Evolutionary conservation across 345 rosid species (phyloP).

Genomic region (Salix purpurea): DNA sequence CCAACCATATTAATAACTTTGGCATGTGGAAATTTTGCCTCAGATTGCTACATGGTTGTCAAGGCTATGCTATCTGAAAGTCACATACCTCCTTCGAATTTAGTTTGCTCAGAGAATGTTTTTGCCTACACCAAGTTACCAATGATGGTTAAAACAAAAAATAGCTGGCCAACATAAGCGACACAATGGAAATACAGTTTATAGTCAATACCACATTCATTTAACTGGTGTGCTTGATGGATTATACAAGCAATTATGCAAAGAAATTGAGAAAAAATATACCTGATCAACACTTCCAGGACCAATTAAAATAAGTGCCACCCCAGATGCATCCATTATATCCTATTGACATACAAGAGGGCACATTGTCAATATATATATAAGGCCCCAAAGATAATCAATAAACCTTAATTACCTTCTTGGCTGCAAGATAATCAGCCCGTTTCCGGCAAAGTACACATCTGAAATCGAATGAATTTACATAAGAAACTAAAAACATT

Average conservation of each 20-base stretch:
- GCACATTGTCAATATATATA: too few species aligned
- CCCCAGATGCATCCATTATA: constrained; percentile 76
- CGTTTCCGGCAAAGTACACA: constrained; percentile 85
- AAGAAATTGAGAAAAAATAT: background rate
- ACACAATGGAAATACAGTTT: background rate
- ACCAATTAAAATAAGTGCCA: constrained; percentile 71
- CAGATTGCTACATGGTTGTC: background rate
- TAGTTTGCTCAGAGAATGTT: constrained; percentile 72
- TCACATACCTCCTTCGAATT: constrained; percentile 75
- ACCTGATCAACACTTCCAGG: constrained; percentile 89
- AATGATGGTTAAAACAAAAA: constrained; percentile 3
- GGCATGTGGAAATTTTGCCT: background rate
- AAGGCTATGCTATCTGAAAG: background rate
- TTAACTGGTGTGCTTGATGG: background rate
- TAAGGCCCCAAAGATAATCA: background rate
- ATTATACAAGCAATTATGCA: background rate
- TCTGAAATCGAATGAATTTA: constrained; percentile 35
- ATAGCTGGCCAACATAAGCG: background rate
- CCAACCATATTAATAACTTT: background rate
- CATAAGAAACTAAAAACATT: background rate
- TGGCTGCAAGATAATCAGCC: constrained; percentile 74
- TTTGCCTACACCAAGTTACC: constrained; percentile 60
- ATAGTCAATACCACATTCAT: background rate
- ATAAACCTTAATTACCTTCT: constrained; percentile 50
- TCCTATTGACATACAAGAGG: constrained; percentile 36